Base-by-base conservation (phyloP, 139 green algal species). In the Limnomonas spitsbergensis region DNA sequence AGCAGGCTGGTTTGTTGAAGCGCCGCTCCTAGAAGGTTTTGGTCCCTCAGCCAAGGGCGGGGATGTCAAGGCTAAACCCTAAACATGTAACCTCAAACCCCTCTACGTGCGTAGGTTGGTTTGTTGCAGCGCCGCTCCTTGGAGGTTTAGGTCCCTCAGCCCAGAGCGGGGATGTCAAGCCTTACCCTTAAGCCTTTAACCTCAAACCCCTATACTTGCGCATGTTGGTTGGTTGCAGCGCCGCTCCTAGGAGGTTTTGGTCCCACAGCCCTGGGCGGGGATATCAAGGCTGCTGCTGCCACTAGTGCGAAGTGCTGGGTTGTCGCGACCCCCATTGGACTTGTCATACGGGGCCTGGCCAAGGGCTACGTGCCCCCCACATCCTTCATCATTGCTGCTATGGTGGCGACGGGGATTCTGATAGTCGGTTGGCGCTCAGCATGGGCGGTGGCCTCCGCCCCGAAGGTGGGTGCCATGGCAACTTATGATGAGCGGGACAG, bases 271-370 rank as follows among this genome's bases (percentile, higher is more conserved):
- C 84, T 86, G 76, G 88, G 86, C 37, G 71, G 82, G 31, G 75
- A 80, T 3, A 79, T 80, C 1, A 73, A 52, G 1, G 4, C 77
- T 20, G 91, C 90, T n/a, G 85, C 90, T 1, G 36, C 56, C 32
- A 82, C 85, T n/a, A 90, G 92, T 20, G 85, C 83, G 2, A 93
- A 93, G 73, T 80, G 53, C 35, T 96, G 92, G 92, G 88, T 75
- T 0, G 72, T 92, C 26, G 92, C 73, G 35, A 83, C 86, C 0
- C 92, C 92, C 2, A 70, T 91, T 2, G 90, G 88, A 7, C 35
- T 95, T 0, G 81, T 85, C 4, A 14, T 97, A 4, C 82, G 92
- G 4, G 76, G 82, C 0, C n/a, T 91, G 26, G 9, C 35, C 39
- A 79, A 79, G 14, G 92, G 92, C 32, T 92, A 94, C 52, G 29